Base-by-base conservation (phyloP, 352 stramenopile genomes). In the Phytophthora fragariaefolia region DNA sequence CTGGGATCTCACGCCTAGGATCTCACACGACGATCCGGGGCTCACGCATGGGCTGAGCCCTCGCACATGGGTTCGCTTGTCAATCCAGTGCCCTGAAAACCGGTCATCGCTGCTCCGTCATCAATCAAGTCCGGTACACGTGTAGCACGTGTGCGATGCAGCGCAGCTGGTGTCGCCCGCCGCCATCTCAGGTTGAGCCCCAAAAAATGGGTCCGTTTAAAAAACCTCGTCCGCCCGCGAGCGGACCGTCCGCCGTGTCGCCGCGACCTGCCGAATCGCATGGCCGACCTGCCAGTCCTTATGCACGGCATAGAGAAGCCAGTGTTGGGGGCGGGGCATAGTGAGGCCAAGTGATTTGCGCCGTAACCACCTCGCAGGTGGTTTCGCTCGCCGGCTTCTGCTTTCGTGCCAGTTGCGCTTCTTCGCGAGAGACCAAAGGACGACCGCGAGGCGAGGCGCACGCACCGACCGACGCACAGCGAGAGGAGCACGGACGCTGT, bases 361-460 rank as follows among this genome's bases (percentile, higher is more conserved):
- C 53, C 59, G 57, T 34, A 75, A 71, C 62, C 50, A 61, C 40
- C 42, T 71, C 6, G 45, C 42, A 68, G 66, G 54, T 27, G 49
- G 61, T 71, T 75, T 71, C 32, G 30, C 28, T 50, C 9, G 38
- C 26, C 34, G 48, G 22, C 57, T 62, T 46, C 17, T 12, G 2
- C 43, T 36, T n/a, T 26, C 38, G 38, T 58, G 47, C 58, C 68
- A 76, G 68, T 76, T 76, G 62, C 62, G 62, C 68, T 76, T 76
- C 68, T 76, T 76, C 68, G 51, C 43, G 22, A 62, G 45, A 75
- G 56, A 61, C 56, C 52, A 63, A 59, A 76, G 68, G 34, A 51
- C 48, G 22, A 23, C 28, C 45, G 47, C 43, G 15, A 51, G 24
- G 23, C 23, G n/a, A 28, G 30, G 43, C 43, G 7, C 49, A 4